Base-by-base conservation (phyloP, 768 basidiomycete species). In the Serendipita vermifera region DNA sequence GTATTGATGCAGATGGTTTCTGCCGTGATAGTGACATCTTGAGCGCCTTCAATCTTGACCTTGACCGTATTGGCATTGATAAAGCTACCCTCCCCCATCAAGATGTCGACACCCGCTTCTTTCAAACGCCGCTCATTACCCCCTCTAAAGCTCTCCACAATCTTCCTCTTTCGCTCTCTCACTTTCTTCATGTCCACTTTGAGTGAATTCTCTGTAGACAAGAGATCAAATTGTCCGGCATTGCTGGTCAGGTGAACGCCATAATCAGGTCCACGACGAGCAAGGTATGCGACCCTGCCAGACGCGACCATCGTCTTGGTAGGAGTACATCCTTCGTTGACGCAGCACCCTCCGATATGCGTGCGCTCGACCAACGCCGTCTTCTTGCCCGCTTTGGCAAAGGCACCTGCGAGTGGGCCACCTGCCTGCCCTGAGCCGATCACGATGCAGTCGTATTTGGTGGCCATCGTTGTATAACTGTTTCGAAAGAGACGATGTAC, bases 281-380 rank as follows among this genome's bases (percentile, higher is more conserved):
- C 57, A 24, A 60, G 58, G 33, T 60, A 38, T 27, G 58, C 59
- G 7, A 60, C 46, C 5, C 58, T 22, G 1, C 58, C 59, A 29
- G 46, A 54, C 24, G 59, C 57, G 27, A 60, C 58, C 57, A 60
- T 51, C 11, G 59, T 60, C 22, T 60, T 60, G 11, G 59, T 59
- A 33, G 59, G 59, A 6, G 59, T 53, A 38, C 58, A 59, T 53
- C 59, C 59, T 17, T 53, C 59, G 57, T 60, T 60, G 48, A 58
- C 57, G 36, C 59, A 59, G 48, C 58, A 58, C 6, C 59, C 59
- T 17, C 59, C 59, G 4, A 60, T n/a, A 41, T 60, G 57, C 27
- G 29, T n/a, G 14, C 41, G 48, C 24, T 60, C 59, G 26, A 60
- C 40, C 20, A 60, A 26, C 9, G 46, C 57, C 26, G 58, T 58